Conservation (phyloP, 306 rosid species). For the Medicago truncatula region MtrunA17r5.0-ANR NC_053046.1:6589501-6590000, state of each 20-base stretch:
- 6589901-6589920: no score
- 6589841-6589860: no score
- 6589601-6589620: constrained; percentile 14
- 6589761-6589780: no score
- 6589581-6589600: background rate
- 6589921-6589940: background rate
- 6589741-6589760: no score
- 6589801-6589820: no score
- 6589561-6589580: constrained; percentile 20
- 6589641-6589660: background rate
- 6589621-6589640: background rate
- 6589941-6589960: background rate
- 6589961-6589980: background rate
- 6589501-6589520: constrained; percentile 11
- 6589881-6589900: no score
- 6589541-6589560: background rate
- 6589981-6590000: background rate
- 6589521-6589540: background rate
- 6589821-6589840: no score
- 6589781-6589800: no score
- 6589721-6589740: background rate
- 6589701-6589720: background rate
- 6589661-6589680: background rate
- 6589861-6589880: no score
- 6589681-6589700: background rate